phyloP scores from a whole-genome alignment of 139 green algal genomes.

The Chlamydomonas schloesseri region DNA sequence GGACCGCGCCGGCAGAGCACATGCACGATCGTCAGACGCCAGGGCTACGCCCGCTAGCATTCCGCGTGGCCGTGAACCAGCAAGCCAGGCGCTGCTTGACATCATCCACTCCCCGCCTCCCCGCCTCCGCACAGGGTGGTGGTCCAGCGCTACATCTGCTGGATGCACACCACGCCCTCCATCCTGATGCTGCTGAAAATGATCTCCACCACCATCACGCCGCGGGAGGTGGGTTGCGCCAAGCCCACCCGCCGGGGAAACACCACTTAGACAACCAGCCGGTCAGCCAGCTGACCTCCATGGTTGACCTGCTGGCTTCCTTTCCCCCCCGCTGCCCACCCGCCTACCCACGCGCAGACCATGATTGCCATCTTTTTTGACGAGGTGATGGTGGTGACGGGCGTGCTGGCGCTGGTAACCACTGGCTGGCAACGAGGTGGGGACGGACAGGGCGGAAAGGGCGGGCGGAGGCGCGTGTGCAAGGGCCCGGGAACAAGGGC shows the following conservation, averaged over 20 bases:
- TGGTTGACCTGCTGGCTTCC: background rate
- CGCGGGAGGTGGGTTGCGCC: constrained; percentile 40
- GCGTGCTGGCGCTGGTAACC: constrained; percentile 30
- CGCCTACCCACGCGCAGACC: constrained; percentile 25
- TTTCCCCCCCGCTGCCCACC: no score
- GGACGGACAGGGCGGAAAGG: background rate
- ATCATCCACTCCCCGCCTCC: no score
- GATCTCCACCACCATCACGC: constrained; percentile 43
- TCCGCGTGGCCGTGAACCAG: no score
- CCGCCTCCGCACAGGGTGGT: constrained; percentile 57
- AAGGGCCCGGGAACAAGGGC: no score
- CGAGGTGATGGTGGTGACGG: constrained; percentile 62
- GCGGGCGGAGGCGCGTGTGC: background rate
- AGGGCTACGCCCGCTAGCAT: no score
- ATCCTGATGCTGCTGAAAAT: constrained; percentile 58
- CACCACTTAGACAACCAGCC: no score
- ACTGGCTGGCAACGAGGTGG: constrained; percentile 51
- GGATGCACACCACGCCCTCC: constrained; percentile 63
- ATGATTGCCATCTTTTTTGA: constrained; percentile 41
- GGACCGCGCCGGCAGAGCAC: no score
- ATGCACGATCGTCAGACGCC: no score
- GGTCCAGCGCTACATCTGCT: constrained; percentile 63
- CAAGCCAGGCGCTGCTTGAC: no score
- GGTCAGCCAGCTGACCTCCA: no score
- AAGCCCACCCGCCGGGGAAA: no score